Conservation (phyloP, 164 flowering plant genomes). For the Umbellularia californica region DNA sequence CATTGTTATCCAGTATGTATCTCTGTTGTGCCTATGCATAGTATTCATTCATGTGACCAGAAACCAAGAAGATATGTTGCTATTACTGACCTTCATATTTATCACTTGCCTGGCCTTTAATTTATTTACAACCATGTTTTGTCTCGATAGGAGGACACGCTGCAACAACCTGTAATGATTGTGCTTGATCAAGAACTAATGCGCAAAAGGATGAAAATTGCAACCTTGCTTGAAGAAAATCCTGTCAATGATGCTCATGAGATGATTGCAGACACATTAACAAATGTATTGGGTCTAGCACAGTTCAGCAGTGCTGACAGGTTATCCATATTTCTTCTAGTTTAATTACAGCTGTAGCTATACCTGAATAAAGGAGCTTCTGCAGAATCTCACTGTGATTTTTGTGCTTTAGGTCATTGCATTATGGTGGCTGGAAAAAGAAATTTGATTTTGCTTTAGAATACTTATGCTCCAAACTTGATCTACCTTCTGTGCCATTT, state of each 20-base stretch:
- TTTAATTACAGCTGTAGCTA: background rate
- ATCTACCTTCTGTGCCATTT: background rate
- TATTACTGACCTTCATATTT: too few relatives aligned
- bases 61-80: too few relatives aligned
- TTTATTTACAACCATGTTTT: too few relatives aligned
- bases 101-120: too few relatives aligned
- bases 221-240: constrained; percentile 19
- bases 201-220: constrained; percentile 23
- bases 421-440: constrained; percentile 45
- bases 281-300: constrained; percentile 21
- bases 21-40: too few relatives aligned
- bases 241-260: constrained; percentile 18
- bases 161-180: constrained; percentile 65
- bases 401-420: constrained; percentile 30
- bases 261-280: constrained; percentile 16
- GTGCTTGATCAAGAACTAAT: constrained; percentile 43
- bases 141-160: constrained; percentile 44
- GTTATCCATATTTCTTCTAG: constrained; percentile 21
- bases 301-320: constrained; percentile 34
- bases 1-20: too few relatives aligned
- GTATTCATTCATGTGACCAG: too few relatives aligned
- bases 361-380: too few relatives aligned
- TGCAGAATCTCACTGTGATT: background rate
- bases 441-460: constrained; percentile 26
- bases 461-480: constrained; percentile 12